Evolutionary conservation across 805 yeast genomes (phyloP).

Genomic region (Candida montana): DNA sequence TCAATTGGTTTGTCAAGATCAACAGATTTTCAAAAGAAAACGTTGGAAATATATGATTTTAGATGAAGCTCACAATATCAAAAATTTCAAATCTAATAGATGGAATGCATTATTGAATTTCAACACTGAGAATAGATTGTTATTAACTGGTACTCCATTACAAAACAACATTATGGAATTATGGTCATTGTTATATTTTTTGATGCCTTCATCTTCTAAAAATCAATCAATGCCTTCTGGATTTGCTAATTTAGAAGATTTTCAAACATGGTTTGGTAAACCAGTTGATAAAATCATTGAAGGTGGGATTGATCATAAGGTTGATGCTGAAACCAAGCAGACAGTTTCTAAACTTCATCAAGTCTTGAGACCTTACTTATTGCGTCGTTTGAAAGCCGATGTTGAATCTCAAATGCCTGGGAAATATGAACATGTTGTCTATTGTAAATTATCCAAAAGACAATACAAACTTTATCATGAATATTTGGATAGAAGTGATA

Average conservation of each 20-base stretch:
- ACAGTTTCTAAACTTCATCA: slow-evolving; percentile 89
- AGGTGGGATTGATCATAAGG: slow-evolving; percentile 47
- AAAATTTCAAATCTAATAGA: slow-evolving; percentile 90
- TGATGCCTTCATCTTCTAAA: slow-evolving; percentile 86
- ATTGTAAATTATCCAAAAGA: slow-evolving; percentile 87
- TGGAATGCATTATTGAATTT: slow-evolving; percentile 96
- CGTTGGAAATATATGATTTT: slow-evolving; percentile 95
- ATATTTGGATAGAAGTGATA: slow-evolving; percentile 94
- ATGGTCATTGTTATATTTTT: slow-evolving; percentile 91
- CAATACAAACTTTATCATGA: slow-evolving; percentile 92
- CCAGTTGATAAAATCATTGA: slow-evolving; percentile 94
- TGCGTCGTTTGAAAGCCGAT: slow-evolving; percentile 89
- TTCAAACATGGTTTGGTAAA: slow-evolving; percentile 97
- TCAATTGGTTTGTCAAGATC: slow-evolving; percentile 97
- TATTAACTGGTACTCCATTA: slow-evolving; percentile 94
- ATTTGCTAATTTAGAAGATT: slow-evolving; percentile 91
- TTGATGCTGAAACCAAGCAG: slow-evolving; percentile 72
- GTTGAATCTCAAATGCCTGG: slow-evolving; percentile 99
- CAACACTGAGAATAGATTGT: slow-evolving; percentile 81
- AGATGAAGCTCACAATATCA: slow-evolving; percentile 98
- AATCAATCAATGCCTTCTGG: slow-evolving; percentile 78
- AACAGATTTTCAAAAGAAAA: slow-evolving; percentile 85
- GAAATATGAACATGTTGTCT: slow-evolving; percentile 90
- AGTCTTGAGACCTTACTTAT: slow-evolving; percentile 84
- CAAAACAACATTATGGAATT: slow-evolving; percentile 93